Conservation (phyloP, 1,284 basidiomycete species). For the Meripilus lineatus region DNA sequence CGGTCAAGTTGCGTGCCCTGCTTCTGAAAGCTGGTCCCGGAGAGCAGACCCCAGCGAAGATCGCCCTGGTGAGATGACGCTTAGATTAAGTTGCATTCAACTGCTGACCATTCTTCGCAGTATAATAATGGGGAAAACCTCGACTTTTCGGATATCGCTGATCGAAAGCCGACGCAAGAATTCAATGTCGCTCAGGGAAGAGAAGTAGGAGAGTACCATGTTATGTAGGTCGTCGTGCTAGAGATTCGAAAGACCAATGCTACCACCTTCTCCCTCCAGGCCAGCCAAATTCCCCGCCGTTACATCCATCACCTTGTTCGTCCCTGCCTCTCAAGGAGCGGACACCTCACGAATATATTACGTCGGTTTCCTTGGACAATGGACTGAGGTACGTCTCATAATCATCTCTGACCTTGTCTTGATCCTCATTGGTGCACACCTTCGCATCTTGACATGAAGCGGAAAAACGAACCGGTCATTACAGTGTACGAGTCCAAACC, state of each 20-base stretch:
- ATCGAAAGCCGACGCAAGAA: slow-evolving; percentile 61
- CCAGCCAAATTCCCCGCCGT: slow-evolving; percentile 74
- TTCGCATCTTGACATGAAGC: slow-evolving; percentile 33
- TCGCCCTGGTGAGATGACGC: slow-evolving; percentile 48
- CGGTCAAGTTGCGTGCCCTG: slow-evolving; percentile 69
- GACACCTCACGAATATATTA: slow-evolving; percentile 70
- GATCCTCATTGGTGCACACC: neutral
- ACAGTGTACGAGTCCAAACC: slow-evolving; percentile 79
- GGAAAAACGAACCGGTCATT: slow-evolving; percentile 63
- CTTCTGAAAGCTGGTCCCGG: slow-evolving; percentile 72
- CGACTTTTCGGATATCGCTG: slow-evolving; percentile 71
- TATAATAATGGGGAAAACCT: slow-evolving; percentile 64
- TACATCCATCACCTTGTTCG: slow-evolving; percentile 68
- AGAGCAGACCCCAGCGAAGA: slow-evolving; percentile 64
- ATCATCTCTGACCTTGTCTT: neutral
- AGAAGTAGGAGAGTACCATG: slow-evolving; percentile 80
- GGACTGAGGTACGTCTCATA: slow-evolving; percentile 53
- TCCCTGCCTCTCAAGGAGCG: slow-evolving; percentile 69
- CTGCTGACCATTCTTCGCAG: slow-evolving; percentile 30
- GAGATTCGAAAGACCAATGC: neutral
- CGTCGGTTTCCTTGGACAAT: slow-evolving; percentile 74
- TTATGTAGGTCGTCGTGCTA: slow-evolving; percentile 27
- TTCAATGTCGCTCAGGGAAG: slow-evolving; percentile 60
- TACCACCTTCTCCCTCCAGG: slow-evolving; percentile 33
- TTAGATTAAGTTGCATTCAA: neutral